A percentile compares a stretch with the other conserved stretches of the same genome.
Conservation (phyloP, 306 rosid genomes). For the Quillaja saponaria region DNA sequence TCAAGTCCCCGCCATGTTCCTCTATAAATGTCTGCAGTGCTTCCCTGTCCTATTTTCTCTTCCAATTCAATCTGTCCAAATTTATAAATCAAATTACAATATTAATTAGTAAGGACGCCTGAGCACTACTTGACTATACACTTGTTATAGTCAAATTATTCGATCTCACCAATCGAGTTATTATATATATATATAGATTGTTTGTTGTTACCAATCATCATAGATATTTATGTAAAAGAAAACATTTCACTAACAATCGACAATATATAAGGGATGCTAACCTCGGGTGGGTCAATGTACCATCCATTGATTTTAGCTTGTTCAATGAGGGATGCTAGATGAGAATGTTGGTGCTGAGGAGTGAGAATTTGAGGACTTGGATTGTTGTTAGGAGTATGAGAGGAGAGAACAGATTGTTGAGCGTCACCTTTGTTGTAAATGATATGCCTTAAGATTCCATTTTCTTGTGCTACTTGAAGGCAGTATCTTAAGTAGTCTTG, state of each 20-base stretch:
- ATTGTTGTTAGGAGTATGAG: conserved; percentile 9
- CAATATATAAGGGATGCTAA: conserved; percentile 3
- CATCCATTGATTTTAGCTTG: conserved; percentile 72
- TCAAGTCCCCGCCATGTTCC: conserved; percentile 75
- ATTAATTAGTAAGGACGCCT: background rate
- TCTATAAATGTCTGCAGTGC: conserved; percentile 57
- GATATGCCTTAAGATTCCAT: conserved; percentile 59
- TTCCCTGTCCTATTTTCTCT: conserved; percentile 74
- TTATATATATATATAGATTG: too few species aligned
- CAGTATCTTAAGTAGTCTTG: conserved; percentile 67
- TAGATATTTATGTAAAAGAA: background rate
- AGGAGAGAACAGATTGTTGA: background rate
- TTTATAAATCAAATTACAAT: background rate
- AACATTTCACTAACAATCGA: background rate
- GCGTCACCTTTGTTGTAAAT: conserved; percentile 22
- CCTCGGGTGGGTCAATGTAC: conserved; percentile 69
- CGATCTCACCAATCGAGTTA: too few species aligned
- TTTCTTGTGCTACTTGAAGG: conserved; percentile 76
- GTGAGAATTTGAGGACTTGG: conserved; percentile 32
- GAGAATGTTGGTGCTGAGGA: conserved; percentile 31
- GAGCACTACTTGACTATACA: too few species aligned
- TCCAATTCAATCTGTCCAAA: conserved; percentile 50
- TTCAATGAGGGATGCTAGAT: conserved; percentile 40
- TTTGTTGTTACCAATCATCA: too few species aligned
- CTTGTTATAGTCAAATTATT: too few species aligned